A percentile compares a stretch with the other conserved stretches of the same genome.
Evolutionary conservation across 257 asterid genomes (phyloP).

Genomic region (Nicotiana benthamiana): DNA sequence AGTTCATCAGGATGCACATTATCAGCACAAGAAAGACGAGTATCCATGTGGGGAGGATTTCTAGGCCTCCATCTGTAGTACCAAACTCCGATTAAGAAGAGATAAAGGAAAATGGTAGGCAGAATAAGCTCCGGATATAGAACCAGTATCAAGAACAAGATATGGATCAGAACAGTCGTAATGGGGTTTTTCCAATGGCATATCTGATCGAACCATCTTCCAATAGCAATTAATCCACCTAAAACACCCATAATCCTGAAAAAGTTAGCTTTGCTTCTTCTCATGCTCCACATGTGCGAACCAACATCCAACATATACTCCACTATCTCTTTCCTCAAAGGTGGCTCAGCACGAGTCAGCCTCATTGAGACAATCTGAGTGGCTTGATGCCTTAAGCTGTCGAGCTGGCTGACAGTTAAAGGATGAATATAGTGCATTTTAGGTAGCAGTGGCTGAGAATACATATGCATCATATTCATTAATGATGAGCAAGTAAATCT

Average conservation of each 20-base stretch:
- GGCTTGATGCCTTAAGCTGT: slow-evolving; percentile 64
- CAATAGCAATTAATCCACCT: slow-evolving; percentile 43
- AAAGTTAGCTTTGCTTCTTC: slow-evolving; percentile 66
- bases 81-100: slow-evolving; percentile 61
- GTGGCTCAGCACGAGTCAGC: slow-evolving; percentile 72
- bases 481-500: slow-evolving; percentile 60
- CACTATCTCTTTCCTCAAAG: slow-evolving; percentile 63
- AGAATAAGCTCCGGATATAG: slow-evolving; percentile 56
- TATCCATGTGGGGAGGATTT: slow-evolving; percentile 70
- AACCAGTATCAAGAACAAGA: slow-evolving; percentile 55
- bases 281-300: slow-evolving; percentile 79
- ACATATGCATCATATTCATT: slow-evolving; percentile 57
- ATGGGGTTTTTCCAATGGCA: slow-evolving; percentile 77
- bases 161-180: slow-evolving; percentile 56
- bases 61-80: slow-evolving; percentile 68
- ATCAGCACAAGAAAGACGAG: slow-evolving; percentile 61
- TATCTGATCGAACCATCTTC: slow-evolving; percentile 63
- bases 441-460: slow-evolving; percentile 57
- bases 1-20: slow-evolving; percentile 51
- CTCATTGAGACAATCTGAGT: slow-evolving; percentile 57
- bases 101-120: slow-evolving; percentile 57
- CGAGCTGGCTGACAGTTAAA: slow-evolving; percentile 49
- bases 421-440: slow-evolving; percentile 75
- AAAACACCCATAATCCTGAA: slow-evolving; percentile 60
- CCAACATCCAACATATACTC: slow-evolving; percentile 76